Evolutionary conservation across 2,329 filamentous ascomycete genomes (phyloP).

Genomic region (Paecilomyces sp.): DNA sequence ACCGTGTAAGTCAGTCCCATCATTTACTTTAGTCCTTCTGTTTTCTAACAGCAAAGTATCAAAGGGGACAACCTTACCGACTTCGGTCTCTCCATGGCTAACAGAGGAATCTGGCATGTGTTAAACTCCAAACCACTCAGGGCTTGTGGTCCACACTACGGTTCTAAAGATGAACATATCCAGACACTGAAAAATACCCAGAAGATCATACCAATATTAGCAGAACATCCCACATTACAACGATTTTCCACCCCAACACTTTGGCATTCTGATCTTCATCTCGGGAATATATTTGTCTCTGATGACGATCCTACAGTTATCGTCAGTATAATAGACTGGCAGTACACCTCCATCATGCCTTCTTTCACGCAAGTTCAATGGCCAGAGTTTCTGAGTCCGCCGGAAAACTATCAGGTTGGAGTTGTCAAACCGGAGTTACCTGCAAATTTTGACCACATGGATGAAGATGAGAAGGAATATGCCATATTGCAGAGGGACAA

Average conservation of each 20-base stretch:
- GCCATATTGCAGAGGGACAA: constrained; percentile 10
- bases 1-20: constrained; percentile 8
- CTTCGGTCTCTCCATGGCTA: constrained; percentile 6
- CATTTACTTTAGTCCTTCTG: no score
- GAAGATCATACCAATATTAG: constrained; percentile 6
- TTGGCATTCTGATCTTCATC: constrained; percentile 14
- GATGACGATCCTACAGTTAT: constrained; percentile 11
- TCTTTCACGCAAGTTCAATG: constrained; percentile 12
- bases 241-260: constrained; percentile 8
- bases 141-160: constrained; percentile 9
- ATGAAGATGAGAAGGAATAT: constrained; percentile 10
- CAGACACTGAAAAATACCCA: constrained; percentile 1
- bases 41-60: no score
- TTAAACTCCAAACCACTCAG: constrained; percentile 3
- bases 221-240: neutral
- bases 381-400: constrained; percentile 11
- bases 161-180: constrained; percentile 7
- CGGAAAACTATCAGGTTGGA: constrained; percentile 11
- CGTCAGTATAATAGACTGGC: constrained; percentile 14
- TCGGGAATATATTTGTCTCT: constrained; percentile 15
- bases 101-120: constrained; percentile 6
- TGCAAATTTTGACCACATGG: constrained; percentile 11
- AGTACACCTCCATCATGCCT: constrained; percentile 12
- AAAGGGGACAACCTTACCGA: constrained; percentile 8
- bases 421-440: constrained; percentile 12